phyloP scores from a whole-genome alignment of 108 stramenopile genomes.

The Aurantiochytrium sp. region DNA sequence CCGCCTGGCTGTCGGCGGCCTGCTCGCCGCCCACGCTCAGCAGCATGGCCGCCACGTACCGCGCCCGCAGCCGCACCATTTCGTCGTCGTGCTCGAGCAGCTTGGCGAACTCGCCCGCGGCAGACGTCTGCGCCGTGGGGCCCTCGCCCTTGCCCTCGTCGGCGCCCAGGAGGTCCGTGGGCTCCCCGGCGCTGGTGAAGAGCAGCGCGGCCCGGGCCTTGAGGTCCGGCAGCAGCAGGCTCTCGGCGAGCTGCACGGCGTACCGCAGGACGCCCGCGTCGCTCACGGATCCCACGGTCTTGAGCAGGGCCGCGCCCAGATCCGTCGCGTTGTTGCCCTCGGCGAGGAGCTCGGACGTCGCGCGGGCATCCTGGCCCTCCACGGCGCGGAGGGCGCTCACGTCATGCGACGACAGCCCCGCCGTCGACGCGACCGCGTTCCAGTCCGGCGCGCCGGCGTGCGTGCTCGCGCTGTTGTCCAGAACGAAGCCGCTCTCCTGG shows the following conservation, averaged over 20 bases:
- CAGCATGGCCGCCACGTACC: background rate
- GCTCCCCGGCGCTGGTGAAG: background rate
- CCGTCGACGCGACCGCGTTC: background rate
- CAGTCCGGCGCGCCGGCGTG: background rate
- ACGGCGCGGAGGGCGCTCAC: background rate
- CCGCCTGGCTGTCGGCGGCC: background rate
- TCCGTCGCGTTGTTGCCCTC: background rate
- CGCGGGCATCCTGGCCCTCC: background rate
- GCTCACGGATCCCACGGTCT: background rate
- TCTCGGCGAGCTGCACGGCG: background rate
- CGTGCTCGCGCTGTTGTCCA: background rate
- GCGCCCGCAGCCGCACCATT: background rate
- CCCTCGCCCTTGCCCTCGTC: background rate
- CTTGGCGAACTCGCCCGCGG: background rate
- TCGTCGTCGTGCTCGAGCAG: background rate
- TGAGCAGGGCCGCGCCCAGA: background rate
- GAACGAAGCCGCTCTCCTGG: background rate
- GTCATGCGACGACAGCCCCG: background rate
- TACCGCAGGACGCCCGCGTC: background rate
- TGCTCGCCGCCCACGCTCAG: constrained; percentile 9
- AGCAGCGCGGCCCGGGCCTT: background rate
- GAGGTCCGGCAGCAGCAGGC: background rate
- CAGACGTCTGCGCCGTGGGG: background rate
- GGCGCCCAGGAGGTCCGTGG: background rate
- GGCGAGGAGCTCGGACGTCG: background rate